phyloP scores from a whole-genome alignment of 176 grass and related monocot species.

The Ampelocalamus luodianensis region DNA sequence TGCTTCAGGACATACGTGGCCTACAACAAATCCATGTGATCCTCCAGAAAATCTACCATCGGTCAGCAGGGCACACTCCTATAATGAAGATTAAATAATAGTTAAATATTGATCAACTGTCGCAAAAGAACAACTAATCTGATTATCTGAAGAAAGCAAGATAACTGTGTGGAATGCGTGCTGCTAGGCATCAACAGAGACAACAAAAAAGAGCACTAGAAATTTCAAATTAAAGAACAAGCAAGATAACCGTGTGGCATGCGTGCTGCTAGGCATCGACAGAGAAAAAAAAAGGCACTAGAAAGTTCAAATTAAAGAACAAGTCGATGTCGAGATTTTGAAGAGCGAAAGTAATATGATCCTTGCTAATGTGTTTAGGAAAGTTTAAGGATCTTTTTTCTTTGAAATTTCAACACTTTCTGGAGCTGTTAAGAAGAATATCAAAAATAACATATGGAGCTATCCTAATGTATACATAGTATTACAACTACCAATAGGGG shows the following conservation, averaged over 20 bases:
- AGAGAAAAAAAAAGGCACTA: background rate
- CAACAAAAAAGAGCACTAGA: background rate
- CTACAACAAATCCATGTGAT: slow-evolving; percentile 98
- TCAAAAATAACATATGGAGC: slow-evolving; percentile 12
- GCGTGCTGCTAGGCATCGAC: background rate
- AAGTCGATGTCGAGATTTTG: background rate
- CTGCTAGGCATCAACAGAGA: background rate
- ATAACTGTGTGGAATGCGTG: background rate
- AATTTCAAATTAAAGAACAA: background rate
- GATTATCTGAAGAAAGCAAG: slow-evolving; percentile 21
- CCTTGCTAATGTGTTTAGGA: background rate
- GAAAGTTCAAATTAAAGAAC: slow-evolving; percentile 3
- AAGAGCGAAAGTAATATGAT: background rate
- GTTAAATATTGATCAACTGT: background rate
- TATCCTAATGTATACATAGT: background rate
- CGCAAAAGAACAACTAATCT: background rate
- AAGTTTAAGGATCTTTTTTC: background rate
- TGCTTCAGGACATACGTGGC: slow-evolving; percentile 96
- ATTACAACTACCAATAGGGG: background rate
- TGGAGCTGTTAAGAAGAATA: background rate
- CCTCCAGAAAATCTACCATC: slow-evolving; percentile 99
- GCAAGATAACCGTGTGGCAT: slow-evolving; percentile 7
- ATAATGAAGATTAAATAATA: slow-evolving; percentile 34
- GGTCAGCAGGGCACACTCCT: slow-evolving; percentile 94
- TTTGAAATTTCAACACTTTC: slow-evolving; percentile 11